Evolutionary conservation across 1,139 yeast genomes (phyloP).

Genomic region (Geotrichum klebahnii): DNA sequence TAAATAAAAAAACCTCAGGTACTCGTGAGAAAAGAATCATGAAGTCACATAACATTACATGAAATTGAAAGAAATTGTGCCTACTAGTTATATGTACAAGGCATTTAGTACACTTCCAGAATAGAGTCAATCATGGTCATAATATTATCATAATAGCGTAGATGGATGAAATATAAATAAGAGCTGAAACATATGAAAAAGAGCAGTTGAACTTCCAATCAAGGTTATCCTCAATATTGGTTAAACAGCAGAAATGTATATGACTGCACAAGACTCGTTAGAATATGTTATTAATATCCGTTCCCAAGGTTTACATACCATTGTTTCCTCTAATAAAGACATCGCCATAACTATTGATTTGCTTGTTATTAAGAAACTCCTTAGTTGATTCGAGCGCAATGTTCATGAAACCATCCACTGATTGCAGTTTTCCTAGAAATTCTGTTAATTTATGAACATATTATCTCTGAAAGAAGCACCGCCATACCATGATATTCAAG

Average conservation of each 20-base stretch:
- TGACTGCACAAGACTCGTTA: constrained; percentile 23
- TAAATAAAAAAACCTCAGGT: too few relatives aligned
- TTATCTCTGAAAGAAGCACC: not conserved
- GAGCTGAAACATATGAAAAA: not conserved
- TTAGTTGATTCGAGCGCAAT: constrained; percentile 75
- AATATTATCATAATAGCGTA: constrained; percentile 2
- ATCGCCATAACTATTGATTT: constrained; percentile 68
- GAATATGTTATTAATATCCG: not conserved
- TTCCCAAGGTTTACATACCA: constrained; percentile 44
- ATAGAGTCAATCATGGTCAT: constrained; percentile 5
- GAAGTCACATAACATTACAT: too few relatives aligned
- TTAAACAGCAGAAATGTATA: constrained; percentile 33
- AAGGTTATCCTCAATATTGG: not conserved
- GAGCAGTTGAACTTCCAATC: not conserved
- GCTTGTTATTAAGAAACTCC: constrained; percentile 58
- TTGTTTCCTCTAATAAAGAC: constrained; percentile 93
- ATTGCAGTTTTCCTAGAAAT: constrained; percentile 58
- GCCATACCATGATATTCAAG: constrained; percentile 64
- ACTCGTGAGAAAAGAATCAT: too few relatives aligned
- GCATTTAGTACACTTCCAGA: not conserved
- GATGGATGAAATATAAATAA: constrained; percentile 9
- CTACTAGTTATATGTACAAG: not conserved
- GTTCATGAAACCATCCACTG: constrained; percentile 97
- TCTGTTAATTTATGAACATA: constrained; percentile 20
- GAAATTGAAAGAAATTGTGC: not conserved